phyloP scores from a whole-genome alignment of 2,329 filamentous ascomycete genomes.

The Paecilomyces variotii region DNA sequence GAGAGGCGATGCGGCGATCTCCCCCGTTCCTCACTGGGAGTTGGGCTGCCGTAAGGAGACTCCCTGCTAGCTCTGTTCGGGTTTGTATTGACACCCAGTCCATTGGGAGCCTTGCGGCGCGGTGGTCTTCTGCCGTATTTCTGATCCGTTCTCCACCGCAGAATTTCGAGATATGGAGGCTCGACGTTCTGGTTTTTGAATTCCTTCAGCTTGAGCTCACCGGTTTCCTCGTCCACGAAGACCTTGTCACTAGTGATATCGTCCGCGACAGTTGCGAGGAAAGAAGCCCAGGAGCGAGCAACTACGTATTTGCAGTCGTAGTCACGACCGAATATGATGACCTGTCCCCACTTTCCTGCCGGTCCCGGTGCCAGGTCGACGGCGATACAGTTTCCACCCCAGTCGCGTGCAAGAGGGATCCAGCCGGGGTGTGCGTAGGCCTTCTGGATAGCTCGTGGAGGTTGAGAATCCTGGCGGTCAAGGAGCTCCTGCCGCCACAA shows the following conservation, averaged over 20 bases:
- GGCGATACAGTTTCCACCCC: constrained; percentile 96
- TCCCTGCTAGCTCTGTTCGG: constrained; percentile 41
- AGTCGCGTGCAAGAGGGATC: constrained; percentile 94
- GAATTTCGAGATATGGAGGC: constrained; percentile 86
- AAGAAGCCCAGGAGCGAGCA: constrained; percentile 80
- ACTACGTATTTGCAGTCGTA: constrained; percentile 99
- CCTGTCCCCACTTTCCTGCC: constrained; percentile 85
- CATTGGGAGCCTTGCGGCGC: constrained; percentile 41
- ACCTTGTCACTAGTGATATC: constrained; percentile 86
- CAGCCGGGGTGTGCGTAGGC: constrained; percentile 88
- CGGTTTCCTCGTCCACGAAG: constrained; percentile 83
- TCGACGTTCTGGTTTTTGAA: constrained; percentile 87
- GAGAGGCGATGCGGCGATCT: constrained; percentile 43
- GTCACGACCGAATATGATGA: constrained; percentile 93
- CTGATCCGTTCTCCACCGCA: constrained; percentile 92
- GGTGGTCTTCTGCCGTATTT: constrained; percentile 65
- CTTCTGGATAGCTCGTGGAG: constrained; percentile 77
- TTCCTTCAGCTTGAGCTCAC: constrained; percentile 84
- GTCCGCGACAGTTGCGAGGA: constrained; percentile 80
- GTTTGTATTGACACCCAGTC: constrained; percentile 47
- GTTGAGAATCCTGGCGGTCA: constrained; percentile 78
- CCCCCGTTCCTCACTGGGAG: constrained; percentile 39
- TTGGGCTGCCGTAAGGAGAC: constrained; percentile 46
- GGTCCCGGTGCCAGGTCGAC: constrained; percentile 88
- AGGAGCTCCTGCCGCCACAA: constrained; percentile 82